These are phyloP conservation scores for Talaromyces atroroseus DNA, from an alignment of 2,329 filamentous ascomycete genomes.

Conservation along the genomic window DNA sequence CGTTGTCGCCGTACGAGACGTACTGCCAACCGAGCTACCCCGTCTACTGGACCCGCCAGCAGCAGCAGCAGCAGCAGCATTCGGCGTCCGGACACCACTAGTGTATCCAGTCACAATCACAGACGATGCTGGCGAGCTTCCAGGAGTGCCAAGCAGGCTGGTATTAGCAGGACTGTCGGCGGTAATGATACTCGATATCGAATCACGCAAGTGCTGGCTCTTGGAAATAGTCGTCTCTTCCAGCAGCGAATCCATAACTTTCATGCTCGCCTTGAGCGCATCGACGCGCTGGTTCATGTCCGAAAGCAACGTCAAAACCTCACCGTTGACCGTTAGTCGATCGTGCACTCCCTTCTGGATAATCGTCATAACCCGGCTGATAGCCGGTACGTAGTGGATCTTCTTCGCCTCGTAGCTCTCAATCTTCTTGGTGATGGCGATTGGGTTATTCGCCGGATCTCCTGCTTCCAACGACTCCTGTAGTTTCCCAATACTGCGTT, in stretches of 20 bases:
- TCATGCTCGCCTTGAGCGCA: conserved; percentile 68
- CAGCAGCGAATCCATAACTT: conserved; percentile 66
- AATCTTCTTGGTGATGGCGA: conserved; percentile 70
- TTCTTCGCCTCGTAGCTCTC: conserved; percentile 95
- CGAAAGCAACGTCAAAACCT: conserved; percentile 78
- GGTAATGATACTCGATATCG: conserved; percentile 85
- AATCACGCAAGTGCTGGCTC: conserved; percentile 78
- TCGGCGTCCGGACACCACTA: conserved; percentile 40
- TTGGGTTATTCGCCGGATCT: conserved; percentile 65
- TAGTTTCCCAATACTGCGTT: conserved; percentile 77
- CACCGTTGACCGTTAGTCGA: conserved; percentile 91
- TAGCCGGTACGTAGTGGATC: conserved; percentile 85
- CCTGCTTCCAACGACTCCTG: conserved; percentile 71
- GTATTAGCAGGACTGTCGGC: conserved; percentile 68
- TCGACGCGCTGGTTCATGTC: conserved; percentile 83
- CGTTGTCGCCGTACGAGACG: conserved; percentile 30
- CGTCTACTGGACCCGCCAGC: conserved; percentile 42
- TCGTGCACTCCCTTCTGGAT: conserved; percentile 95
- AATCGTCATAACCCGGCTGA: conserved; percentile 83
- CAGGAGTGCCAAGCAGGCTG: conserved; percentile 65
- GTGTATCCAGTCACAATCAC: conserved; percentile 51
- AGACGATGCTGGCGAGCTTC: conserved; percentile 65
- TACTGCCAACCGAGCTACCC: conserved; percentile 40
- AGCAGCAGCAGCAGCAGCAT: conserved; percentile 28
- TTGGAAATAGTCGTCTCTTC: conserved; percentile 61